Evolutionary conservation across 805 yeast genomes (phyloP).

Genomic region (Brettanomyces sp.): DNA sequence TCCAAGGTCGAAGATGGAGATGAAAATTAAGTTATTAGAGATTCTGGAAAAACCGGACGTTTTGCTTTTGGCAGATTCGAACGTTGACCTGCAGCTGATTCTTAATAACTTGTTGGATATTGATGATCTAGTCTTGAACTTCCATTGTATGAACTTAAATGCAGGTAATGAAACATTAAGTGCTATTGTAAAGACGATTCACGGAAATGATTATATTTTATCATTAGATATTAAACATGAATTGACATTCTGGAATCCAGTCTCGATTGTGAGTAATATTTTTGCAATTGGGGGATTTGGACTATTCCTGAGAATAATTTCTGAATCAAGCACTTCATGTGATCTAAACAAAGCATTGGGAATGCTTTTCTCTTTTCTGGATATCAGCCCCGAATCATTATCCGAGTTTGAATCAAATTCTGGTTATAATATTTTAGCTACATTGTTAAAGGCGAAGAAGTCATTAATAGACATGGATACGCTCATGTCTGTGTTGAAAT

Average conservation of each 20-base stretch:
- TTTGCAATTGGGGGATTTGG: constrained; percentile 46
- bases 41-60: neutral
- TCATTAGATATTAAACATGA: neutral
- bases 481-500: constrained; percentile 38
- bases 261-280: constrained; percentile 11
- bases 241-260: constrained; percentile 11
- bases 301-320: constrained; percentile 36
- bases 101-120: neutral
- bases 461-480: constrained; percentile 30
- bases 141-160: neutral
- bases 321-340: constrained; percentile 28
- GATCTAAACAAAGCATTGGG: constrained; percentile 27
- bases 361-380: constrained; percentile 33
- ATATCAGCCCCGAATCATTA: constrained; percentile 35
- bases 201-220: neutral
- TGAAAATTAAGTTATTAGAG: neutral
- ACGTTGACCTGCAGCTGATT: neutral
- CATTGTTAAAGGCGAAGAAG: constrained; percentile 41
- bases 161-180: neutral
- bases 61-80: neutral
- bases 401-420: constrained; percentile 49
- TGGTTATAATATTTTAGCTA: constrained; percentile 52
- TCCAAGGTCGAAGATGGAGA: constrained; percentile 12
- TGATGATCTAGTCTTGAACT: neutral
- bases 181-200: neutral